These are phyloP conservation scores for Cordyceps militaris DNA, from an alignment of 2,329 filamentous ascomycete genomes.

Conservation along the genomic window DNA sequence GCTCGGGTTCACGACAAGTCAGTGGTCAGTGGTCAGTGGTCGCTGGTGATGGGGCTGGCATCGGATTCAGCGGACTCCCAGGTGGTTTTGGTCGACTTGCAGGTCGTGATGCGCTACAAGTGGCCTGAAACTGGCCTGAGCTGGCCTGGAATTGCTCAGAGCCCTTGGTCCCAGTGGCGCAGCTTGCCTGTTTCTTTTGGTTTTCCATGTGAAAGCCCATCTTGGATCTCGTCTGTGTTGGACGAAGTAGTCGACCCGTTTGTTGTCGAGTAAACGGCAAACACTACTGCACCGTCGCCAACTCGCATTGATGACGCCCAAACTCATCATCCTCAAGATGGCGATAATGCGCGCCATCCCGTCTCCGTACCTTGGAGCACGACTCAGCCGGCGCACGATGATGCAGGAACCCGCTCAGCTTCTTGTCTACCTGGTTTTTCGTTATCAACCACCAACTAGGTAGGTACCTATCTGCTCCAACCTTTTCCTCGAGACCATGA, in stretches of 20 bases:
- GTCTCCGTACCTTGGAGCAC: not conserved
- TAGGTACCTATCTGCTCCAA: not conserved
- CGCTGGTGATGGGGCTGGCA: not conserved
- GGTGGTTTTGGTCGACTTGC: not conserved
- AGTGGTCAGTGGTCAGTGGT: not conserved
- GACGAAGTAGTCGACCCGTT: too few relatives aligned
- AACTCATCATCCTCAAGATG: not conserved
- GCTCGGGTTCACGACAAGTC: not conserved
- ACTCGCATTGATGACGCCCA: not conserved
- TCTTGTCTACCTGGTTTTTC: not conserved
- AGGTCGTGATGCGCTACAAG: not conserved
- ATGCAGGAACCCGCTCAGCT: slow-evolving; percentile 1
- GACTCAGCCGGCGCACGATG: not conserved
- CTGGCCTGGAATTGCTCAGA: not conserved
- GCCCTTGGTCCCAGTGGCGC: not conserved
- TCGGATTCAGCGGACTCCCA: not conserved
- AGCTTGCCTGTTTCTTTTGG: not conserved
- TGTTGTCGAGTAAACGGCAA: not conserved
- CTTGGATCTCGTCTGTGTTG: not conserved
- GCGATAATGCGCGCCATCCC: not conserved
- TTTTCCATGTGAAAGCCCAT: not conserved
- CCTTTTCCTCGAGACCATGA: not conserved
- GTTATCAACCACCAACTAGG: too few relatives aligned
- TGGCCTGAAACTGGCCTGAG: not conserved
- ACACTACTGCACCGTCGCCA: not conserved